Conservation (phyloP, 345 rosid species). For the Bretschneidera sinensis region DNA sequence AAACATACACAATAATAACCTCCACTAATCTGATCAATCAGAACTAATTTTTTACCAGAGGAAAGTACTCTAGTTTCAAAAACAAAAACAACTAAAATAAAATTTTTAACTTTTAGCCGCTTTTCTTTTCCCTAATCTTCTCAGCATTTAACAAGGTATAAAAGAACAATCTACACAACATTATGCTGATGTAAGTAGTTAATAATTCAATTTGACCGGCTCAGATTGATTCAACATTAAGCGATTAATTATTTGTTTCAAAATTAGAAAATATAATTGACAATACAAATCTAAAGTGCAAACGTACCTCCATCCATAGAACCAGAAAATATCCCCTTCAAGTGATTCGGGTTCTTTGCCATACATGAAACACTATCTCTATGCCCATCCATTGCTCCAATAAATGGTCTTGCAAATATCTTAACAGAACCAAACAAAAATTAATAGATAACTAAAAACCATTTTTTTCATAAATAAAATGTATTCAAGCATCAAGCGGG, state of each 20-base stretch:
- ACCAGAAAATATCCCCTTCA: constrained; percentile 87
- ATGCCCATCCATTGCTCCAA: constrained; percentile 98
- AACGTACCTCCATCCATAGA: constrained; percentile 91
- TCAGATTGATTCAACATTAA: too few species aligned
- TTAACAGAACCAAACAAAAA: constrained; percentile 19
- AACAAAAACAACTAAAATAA: neutral
- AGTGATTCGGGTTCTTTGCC: constrained; percentile 89
- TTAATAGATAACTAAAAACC: neutral
- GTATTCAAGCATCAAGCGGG: too few species aligned
- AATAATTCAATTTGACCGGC: neutral
- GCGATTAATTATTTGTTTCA: too few species aligned
- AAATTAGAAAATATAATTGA: too few species aligned
- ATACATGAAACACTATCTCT: constrained; percentile 77
- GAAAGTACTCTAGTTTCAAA: neutral
- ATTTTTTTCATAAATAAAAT: neutral
- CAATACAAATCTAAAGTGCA: neutral
- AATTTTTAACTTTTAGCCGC: neutral
- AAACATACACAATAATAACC: too few species aligned
- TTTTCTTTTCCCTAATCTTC: neutral
- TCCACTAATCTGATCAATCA: neutral
- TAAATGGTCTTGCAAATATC: constrained; percentile 90
- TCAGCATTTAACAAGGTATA: neutral
- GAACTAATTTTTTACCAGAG: neutral
- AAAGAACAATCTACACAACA: neutral
- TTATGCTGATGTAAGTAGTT: neutral